Evolutionary conservation across 129 eudicot species (phyloP).

Genomic region (Chrysanthemum makinoi): DNA sequence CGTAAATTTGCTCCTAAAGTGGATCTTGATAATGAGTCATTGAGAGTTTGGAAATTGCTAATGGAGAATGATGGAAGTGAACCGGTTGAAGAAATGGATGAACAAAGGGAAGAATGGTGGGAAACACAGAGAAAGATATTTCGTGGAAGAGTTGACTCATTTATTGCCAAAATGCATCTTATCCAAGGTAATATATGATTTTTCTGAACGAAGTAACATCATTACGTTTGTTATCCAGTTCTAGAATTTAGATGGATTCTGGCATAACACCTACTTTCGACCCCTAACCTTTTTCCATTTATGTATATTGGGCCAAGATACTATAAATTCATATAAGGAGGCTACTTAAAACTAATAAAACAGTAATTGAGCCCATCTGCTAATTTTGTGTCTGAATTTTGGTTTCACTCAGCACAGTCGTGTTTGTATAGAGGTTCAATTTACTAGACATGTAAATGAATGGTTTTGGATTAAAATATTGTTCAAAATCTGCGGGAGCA

Average conservation of each 20-base stretch:
- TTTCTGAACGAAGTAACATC: conserved; percentile 14
- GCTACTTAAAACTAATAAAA: not conserved
- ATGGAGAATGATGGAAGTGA: conserved; percentile 41
- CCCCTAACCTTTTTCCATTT: not conserved
- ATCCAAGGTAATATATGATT: conserved; percentile 49
- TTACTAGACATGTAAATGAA: conserved; percentile 2
- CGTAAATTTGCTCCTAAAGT: conserved; percentile 34
- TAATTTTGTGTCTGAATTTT: not conserved
- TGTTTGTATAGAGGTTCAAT: not conserved
- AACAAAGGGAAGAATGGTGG: conserved; percentile 50
- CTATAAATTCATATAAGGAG: too few relatives aligned
- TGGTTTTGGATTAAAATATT: too few relatives aligned
- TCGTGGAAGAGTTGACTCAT: conserved; percentile 35
- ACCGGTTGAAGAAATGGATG: conserved; percentile 37
- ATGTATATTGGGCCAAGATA: too few relatives aligned
- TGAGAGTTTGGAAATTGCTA: conserved; percentile 39
- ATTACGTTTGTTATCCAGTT: not conserved
- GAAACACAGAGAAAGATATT: conserved; percentile 34
- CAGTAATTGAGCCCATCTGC: not conserved
- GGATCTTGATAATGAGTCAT: conserved; percentile 43
- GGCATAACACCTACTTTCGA: too few relatives aligned
- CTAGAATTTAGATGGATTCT: not conserved
- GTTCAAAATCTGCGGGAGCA: too few relatives aligned
- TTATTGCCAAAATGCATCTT: conserved; percentile 42
- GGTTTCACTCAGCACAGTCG: not conserved